Evolutionary conservation across 192 early-diverging fungal genomes (phyloP).

Genomic region (Entophlyctis luteolus): DNA sequence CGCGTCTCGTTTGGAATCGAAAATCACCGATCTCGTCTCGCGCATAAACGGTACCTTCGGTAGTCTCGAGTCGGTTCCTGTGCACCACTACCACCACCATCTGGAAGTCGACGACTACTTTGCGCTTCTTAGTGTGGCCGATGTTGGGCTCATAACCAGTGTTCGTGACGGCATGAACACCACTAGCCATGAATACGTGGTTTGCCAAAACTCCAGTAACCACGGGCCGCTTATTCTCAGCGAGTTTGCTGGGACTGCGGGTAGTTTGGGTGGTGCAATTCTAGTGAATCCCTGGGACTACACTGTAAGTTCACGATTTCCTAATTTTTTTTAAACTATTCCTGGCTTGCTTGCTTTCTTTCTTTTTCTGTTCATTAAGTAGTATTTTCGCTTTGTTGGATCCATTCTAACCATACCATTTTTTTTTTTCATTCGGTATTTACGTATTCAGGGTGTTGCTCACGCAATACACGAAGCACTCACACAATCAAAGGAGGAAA

Average conservation of each 20-base stretch:
- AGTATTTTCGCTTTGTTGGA: no score
- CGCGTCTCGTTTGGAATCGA: constrained; percentile 59
- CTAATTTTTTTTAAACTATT: background rate
- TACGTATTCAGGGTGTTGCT: constrained; percentile 65
- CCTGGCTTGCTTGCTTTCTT: no score
- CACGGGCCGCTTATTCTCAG: constrained; percentile 85
- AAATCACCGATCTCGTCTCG: constrained; percentile 85
- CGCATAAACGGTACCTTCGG: constrained; percentile 94
- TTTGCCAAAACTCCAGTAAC: constrained; percentile 78
- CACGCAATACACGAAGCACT: constrained; percentile 87
- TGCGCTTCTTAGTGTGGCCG: constrained; percentile 87
- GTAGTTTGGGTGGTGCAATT: constrained; percentile 78
- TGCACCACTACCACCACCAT: constrained; percentile 88
- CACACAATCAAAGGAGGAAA: constrained; percentile 75
- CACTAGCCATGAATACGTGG: constrained; percentile 86
- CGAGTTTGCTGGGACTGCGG: constrained; percentile 96
- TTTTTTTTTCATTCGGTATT: background rate
- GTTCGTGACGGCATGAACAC: constrained; percentile 98
- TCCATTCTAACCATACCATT: no score
- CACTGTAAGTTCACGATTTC: constrained; percentile 20
- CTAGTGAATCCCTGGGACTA: constrained; percentile 98
- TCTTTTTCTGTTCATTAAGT: no score
- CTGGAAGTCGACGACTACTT: constrained; percentile 95
- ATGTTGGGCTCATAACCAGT: constrained; percentile 85
- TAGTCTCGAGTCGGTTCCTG: constrained; percentile 89